Base-by-base conservation (phyloP, 1,284 basidiomycete genomes). In the Termitomyces sp. region DNA sequence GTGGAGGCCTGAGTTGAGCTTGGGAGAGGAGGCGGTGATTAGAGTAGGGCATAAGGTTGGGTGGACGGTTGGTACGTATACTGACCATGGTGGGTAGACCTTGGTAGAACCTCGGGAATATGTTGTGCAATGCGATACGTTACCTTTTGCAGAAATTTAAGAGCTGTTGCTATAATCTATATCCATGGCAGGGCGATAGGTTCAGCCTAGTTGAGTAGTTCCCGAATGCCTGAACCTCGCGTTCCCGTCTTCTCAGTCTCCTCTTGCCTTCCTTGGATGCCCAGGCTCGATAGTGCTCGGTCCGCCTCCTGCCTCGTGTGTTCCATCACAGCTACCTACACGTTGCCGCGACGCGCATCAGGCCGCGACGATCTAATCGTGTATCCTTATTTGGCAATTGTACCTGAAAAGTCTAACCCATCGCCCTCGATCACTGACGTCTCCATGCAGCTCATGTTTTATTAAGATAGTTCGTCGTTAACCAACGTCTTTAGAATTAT, bases 61-160 rank as follows among this genome's bases (percentile, higher is more conserved):
- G 21, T 57, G 53, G 56, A 52, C 56, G 13, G 38, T 34, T 2
- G 12, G 10, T 13, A 31, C 28, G 5, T 40, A 19, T 40, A 28
- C 38, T 40, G 48, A 21, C 12, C 15, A 41, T 28, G 48, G 13
- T 30, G n/a, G 28, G 24, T 17, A 79, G 45, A 13, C 5, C 24
- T 24, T 24, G 24, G 24, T 24, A 24, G 33, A 34, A 15, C 12
- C 33, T 34, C 13, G 10, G 31, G 24, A 17, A 21, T 48, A 8
- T 26, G 38, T 28, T 15, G 33, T 34, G 33, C 33, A 34, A 12
- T 24, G 17, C 19, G 43, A 17, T 17, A 17, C 12, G 17, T 15
- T 3, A 38, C 9, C 28, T n/a, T 34, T n/a, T 47, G 12, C 2
- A 3, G 4, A 26, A 44, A 44, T 15, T 5, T 13, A 34, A 15